Conservation (phyloP, 139 green algal species). For the Edaphochlamys debaryana region DNA sequence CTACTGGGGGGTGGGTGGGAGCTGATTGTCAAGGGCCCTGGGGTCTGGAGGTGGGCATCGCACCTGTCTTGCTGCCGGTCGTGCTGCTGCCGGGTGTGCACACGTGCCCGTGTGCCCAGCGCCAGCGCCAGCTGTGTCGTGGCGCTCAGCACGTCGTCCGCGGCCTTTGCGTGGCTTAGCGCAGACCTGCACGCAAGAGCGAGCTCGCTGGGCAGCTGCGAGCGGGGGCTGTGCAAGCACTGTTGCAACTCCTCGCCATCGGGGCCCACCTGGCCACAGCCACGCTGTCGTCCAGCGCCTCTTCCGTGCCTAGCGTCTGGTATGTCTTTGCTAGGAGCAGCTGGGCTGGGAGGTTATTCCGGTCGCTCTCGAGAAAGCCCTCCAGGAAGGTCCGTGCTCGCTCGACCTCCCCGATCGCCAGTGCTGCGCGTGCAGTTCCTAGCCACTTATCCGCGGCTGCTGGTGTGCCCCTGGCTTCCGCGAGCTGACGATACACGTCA, state of each 20-base stretch:
- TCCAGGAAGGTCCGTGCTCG: neutral
- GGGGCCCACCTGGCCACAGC: slow-evolving; percentile 7
- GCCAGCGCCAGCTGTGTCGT: slow-evolving; percentile 17
- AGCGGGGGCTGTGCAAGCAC: neutral
- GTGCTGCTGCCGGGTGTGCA: slow-evolving; percentile 20
- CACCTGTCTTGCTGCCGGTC: slow-evolving; percentile 32
- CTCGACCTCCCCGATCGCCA: neutral
- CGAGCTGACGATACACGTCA: neutral
- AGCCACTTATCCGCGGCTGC: neutral
- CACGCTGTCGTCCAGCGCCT: slow-evolving; percentile 1
- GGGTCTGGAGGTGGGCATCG: too few relatives aligned
- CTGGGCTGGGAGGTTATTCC: neutral
- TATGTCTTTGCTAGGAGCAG: slow-evolving; percentile 9
- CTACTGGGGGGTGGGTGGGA: too few relatives aligned
- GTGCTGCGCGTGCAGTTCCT: neutral
- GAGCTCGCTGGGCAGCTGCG: neutral
- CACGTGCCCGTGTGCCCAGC: neutral
- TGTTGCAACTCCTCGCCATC: too few relatives aligned
- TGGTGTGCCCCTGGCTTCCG: neutral
- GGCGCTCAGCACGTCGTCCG: neutral
- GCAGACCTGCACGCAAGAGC: neutral
- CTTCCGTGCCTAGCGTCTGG: neutral
- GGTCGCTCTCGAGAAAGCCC: neutral
- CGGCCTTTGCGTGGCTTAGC: neutral
- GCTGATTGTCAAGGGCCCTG: too few relatives aligned